Evolutionary conservation across 371 early-diverging fungal species (phyloP).

Genomic region (Haplosporangium sp.): DNA sequence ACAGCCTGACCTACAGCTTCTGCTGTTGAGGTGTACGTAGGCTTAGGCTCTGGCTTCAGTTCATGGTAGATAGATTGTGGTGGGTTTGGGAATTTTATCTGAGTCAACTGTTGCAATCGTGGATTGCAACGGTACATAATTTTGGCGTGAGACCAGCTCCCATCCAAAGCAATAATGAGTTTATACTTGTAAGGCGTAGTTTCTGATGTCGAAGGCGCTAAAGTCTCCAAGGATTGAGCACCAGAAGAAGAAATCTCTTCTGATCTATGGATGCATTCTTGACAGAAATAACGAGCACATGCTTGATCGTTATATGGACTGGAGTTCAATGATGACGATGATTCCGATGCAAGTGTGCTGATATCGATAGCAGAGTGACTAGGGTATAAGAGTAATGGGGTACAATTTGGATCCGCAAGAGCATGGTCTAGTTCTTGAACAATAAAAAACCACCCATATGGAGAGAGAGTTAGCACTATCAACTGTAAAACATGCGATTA

Average conservation of each 20-base stretch:
- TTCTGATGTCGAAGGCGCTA: background rate
- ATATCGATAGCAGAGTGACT: constrained; percentile 48
- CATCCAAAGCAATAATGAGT: constrained; percentile 53
- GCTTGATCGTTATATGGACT: background rate
- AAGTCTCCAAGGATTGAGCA: background rate
- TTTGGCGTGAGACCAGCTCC: constrained; percentile 56
- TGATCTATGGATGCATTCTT: constrained; percentile 24
- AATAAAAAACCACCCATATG: background rate
- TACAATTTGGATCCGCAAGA: constrained; percentile 38
- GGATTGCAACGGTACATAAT: constrained; percentile 55
- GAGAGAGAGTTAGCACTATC: background rate
- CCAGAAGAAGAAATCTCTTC: background rate
- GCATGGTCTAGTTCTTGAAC: constrained; percentile 45
- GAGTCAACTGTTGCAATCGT: constrained; percentile 47
- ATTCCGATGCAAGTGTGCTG: constrained; percentile 7
- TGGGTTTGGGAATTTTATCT: constrained; percentile 49
- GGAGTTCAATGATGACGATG: background rate
- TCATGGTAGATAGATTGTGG: constrained; percentile 52
- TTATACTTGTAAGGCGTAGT: constrained; percentile 32
- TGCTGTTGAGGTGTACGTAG: constrained; percentile 50
- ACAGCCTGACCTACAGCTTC: constrained; percentile 56
- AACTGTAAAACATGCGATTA: background rate
- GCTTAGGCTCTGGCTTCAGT: constrained; percentile 53
- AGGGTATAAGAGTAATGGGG: constrained; percentile 47
- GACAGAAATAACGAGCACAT: constrained; percentile 28